Conservation (phyloP, 768 basidiomycete species). For the Antrodiella citrinella region DNA sequence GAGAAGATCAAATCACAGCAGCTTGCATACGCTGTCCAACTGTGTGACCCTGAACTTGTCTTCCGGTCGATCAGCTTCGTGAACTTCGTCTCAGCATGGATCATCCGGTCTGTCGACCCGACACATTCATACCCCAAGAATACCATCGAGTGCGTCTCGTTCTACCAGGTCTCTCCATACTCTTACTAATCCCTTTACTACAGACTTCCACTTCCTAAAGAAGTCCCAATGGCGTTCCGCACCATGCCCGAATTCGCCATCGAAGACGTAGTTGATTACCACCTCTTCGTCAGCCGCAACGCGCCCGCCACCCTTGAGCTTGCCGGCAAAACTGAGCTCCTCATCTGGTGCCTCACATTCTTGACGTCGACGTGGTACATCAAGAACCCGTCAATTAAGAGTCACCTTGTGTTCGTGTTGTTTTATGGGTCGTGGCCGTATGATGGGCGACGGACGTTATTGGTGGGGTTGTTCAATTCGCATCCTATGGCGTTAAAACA, state of each 20-base stretch:
- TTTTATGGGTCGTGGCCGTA: slow-evolving; percentile 66
- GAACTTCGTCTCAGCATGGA: slow-evolving; percentile 90
- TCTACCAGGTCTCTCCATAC: not conserved
- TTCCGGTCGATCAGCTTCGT: slow-evolving; percentile 74
- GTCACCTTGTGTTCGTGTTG: slow-evolving; percentile 80
- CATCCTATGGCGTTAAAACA: slow-evolving; percentile 82
- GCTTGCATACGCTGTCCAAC: slow-evolving; percentile 75
- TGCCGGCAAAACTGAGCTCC: slow-evolving; percentile 76
- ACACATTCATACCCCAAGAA: slow-evolving; percentile 66
- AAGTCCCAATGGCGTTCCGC: slow-evolving; percentile 79
- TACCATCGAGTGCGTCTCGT: slow-evolving; percentile 51
- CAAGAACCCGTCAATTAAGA: slow-evolving; percentile 96
- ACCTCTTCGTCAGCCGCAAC: slow-evolving; percentile 69
- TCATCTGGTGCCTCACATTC: slow-evolving; percentile 87
- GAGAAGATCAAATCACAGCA: slow-evolving; percentile 64
- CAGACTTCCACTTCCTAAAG: slow-evolving; percentile 79
- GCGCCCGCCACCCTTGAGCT: slow-evolving; percentile 77
- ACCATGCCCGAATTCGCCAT: slow-evolving; percentile 90
- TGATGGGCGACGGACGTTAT: slow-evolving; percentile 60
- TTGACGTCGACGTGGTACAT: slow-evolving; percentile 93
- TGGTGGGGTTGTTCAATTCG: slow-evolving; percentile 77
- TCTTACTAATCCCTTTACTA: not conserved
- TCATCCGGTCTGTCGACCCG: slow-evolving; percentile 86
- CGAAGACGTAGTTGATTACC: slow-evolving; percentile 89
- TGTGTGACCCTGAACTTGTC: slow-evolving; percentile 80